Evolutionary conservation across 352 stramenopile genomes (phyloP), one percentile per base, ranked within the genome.

Genomic region (Globisporangium middletonii): DNA sequence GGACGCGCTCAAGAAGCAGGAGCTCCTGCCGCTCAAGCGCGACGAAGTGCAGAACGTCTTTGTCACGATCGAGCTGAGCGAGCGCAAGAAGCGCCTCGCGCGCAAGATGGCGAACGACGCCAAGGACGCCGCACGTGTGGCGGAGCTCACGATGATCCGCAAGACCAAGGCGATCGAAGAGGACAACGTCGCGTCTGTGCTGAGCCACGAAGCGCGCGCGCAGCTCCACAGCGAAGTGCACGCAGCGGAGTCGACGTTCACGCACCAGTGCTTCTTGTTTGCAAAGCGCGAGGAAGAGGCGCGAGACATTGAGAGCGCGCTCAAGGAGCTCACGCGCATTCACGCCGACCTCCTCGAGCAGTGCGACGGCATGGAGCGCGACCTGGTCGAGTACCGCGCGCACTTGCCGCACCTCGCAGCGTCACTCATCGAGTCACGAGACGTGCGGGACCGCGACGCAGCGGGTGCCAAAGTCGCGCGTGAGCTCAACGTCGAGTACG

Each of bases 241-340:
- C 12, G 50, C 60, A 2, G 65, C 63, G 4, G 73, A 86, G 46
- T 47, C 57, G 3, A 51, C 50, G 8, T 94, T 94, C 64, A 89
- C 77, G 18, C 57, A 83, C 26, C 63, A 69, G 18, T 90, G 81
- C 46, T 91, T 90, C 60, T 51, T 88, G 2, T 89, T 77, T 44
- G 72, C 77, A 3, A 84, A 86, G 55, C 79, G 83, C 5, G 79
- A 88, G 55, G 71, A 92, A 58, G 81, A 94, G 67, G 69, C 77
- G 18, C 71, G 68, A 3, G 81, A 92, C 41, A 83, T 92, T 18
- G 76, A 92, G 48, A 48, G 72, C 18, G 75, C 64, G 38, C 61
- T 94, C 11, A 68, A 74, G 23, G 80, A 92, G 57, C 71, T 92
- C 30, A 89, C 78, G 1, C 77, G 64, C 47, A 77, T 87, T 8